Percentiles rank a stretch among this genome's conserved stretches.
These are phyloP conservation scores for Chenopodium quinoa DNA, from an alignment of 148 eudicot genomes.

Conservation along the genomic window DNA sequence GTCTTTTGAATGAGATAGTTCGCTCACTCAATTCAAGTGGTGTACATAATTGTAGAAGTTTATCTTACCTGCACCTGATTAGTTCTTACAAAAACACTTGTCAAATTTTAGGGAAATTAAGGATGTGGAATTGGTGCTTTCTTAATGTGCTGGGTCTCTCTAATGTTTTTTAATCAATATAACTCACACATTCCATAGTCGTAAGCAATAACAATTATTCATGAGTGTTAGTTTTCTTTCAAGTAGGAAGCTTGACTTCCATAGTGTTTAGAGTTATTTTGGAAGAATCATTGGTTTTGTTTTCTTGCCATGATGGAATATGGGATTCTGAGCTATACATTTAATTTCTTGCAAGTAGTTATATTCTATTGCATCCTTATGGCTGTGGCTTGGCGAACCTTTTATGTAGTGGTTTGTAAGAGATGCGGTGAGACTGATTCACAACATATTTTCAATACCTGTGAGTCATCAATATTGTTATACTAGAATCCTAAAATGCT, in stretches of 20 bases:
- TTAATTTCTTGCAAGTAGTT: neutral
- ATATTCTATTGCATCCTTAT: neutral
- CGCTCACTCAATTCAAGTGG: neutral
- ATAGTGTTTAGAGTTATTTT: neutral
- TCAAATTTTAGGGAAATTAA: neutral
- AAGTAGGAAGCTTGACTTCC: neutral
- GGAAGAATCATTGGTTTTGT: neutral
- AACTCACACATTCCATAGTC: neutral
- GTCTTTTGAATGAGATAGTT: neutral
- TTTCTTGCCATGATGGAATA: neutral
- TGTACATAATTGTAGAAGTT: neutral
- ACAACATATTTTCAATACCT: neutral
- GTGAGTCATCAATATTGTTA: neutral
- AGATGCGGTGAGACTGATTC: neutral
- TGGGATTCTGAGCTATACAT: too few species aligned
- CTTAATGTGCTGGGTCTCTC: neutral
- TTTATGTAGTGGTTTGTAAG: neutral
- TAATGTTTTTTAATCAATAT: neutral
- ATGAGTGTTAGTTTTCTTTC: neutral
- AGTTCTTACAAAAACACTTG: neutral
- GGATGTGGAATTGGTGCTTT: neutral
- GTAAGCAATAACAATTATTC: neutral
- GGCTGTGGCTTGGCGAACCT: neutral
- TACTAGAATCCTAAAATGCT: neutral
- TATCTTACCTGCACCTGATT: neutral